Percentiles rank a stretch among this genome's conserved stretches.
These are phyloP conservation scores for Fusarium illudens DNA, from an alignment of 2,329 filamentous ascomycete genomes.

Conservation along the genomic window DNA sequence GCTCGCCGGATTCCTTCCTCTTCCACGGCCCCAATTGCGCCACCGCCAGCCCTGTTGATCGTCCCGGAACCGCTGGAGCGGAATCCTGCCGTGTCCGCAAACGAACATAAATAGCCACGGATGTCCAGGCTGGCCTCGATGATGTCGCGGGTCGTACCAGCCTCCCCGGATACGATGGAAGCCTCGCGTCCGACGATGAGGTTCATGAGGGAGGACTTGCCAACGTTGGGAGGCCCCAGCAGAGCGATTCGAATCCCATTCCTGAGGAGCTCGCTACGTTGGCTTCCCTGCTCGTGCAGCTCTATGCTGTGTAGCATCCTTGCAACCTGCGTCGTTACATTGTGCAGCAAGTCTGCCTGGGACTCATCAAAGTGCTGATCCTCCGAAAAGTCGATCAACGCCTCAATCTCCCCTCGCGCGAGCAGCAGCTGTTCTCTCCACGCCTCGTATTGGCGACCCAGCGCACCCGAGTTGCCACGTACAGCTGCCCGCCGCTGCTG, in stretches of 20 bases:
- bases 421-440: conserved; percentile 83
- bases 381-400: conserved; percentile 95
- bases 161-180: conserved; percentile 92
- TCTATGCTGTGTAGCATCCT: conserved; percentile 69
- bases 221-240: conserved; percentile 90
- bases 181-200: conserved; percentile 89
- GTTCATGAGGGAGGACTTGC: conserved; percentile 95
- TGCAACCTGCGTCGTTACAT: conserved; percentile 71
- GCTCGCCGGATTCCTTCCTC: conserved; percentile 90
- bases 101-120: conserved; percentile 87
- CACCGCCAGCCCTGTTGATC: conserved; percentile 17
- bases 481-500: conserved; percentile 90
- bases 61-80: conserved; percentile 55
- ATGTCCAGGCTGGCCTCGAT: conserved; percentile 92
- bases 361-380: conserved; percentile 97
- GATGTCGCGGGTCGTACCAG: conserved; percentile 92
- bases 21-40: conserved; percentile 76
- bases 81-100: conserved; percentile 94
- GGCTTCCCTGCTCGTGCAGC: conserved; percentile 77
- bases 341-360: conserved; percentile 73
- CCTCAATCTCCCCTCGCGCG: conserved; percentile 90
- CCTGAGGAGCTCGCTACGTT: conserved; percentile 82
- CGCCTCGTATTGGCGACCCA: conserved; percentile 79
- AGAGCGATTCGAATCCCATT: conserved; percentile 88
- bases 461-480: conserved; percentile 73